Percentiles rank a stretch among this genome's conserved stretches.
phyloP scores from a whole-genome alignment of 345 rosid species.

The Chamaenerion angustifolium region DNA sequence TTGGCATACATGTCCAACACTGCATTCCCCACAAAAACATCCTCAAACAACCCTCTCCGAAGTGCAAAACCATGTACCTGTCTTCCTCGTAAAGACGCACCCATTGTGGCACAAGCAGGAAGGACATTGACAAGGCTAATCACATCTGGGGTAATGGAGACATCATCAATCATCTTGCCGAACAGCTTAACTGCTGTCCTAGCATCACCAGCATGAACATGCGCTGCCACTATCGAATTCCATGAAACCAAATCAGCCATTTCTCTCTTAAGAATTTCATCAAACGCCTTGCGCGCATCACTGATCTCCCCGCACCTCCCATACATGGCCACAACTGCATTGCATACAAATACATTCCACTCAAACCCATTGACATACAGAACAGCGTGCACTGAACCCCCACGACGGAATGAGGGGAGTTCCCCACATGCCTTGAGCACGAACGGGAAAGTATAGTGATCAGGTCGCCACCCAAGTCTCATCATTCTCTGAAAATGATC shows the following conservation, averaged over 20 bases:
- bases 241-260: slow-evolving; percentile 56
- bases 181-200: slow-evolving; percentile 33
- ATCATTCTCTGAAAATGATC: slow-evolving; percentile 30
- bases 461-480: slow-evolving; percentile 50
- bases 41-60: slow-evolving; percentile 35
- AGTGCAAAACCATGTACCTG: slow-evolving; percentile 44
- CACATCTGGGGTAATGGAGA: slow-evolving; percentile 26
- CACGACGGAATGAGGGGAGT: slow-evolving; percentile 19
- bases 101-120: slow-evolving; percentile 46
- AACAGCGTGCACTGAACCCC: slow-evolving; percentile 40
- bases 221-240: slow-evolving; percentile 55
- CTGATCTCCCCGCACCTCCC: slow-evolving; percentile 36
- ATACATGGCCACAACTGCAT: slow-evolving; percentile 55
- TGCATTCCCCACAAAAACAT: slow-evolving; percentile 59
- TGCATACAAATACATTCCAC: slow-evolving; percentile 54
- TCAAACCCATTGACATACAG: slow-evolving; percentile 31
- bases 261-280: slow-evolving; percentile 33
- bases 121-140: slow-evolving; percentile 60
- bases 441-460: slow-evolving; percentile 61
- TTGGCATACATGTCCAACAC: slow-evolving; percentile 83
- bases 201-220: slow-evolving; percentile 34
- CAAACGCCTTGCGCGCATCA: slow-evolving; percentile 54
- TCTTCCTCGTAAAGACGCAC: slow-evolving; percentile 29
- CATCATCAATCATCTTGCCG: slow-evolving; percentile 29
- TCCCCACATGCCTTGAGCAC: slow-evolving; percentile 72